Evolutionary conservation across 2,329 filamentous ascomycete species (phyloP).

Genomic region (Botrytis byssoidea): DNA sequence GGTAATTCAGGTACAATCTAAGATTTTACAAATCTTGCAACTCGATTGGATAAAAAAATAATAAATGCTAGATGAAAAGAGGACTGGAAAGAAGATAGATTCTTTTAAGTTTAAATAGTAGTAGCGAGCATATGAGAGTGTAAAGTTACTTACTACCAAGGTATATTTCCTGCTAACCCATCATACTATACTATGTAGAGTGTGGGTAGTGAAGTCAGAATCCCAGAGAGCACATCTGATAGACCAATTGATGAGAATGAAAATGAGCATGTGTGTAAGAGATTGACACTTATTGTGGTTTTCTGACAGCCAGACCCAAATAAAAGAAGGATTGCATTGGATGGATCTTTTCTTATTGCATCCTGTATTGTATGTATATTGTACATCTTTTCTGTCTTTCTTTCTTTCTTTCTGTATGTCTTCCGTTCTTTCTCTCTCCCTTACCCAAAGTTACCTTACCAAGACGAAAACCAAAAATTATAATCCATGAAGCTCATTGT

Average conservation of each 20-base stretch:
- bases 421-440: background rate
- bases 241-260: background rate
- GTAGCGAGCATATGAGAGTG: background rate
- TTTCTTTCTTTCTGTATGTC: background rate
- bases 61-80: background rate
- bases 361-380: background rate
- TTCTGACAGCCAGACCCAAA: background rate
- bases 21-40: conserved; percentile 1
- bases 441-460: too few species aligned
- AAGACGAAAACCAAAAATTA: background rate
- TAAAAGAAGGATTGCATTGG: background rate
- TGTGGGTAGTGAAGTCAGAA: background rate
- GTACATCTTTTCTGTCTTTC: background rate
- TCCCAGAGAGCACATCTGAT: background rate
- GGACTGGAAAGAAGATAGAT: background rate
- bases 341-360: background rate
- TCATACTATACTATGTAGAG: background rate
- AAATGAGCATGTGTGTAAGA: background rate
- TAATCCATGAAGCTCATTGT: background rate
- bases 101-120: background rate
- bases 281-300: background rate
- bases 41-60: background rate
- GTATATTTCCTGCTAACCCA: background rate
- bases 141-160: background rate
- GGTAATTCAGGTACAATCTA: background rate